A percentile compares a stretch with the other conserved stretches of the same genome.
Conservation (phyloP, 1,284 basidiomycete genomes). For the Agroathelia rolfsii region DNA sequence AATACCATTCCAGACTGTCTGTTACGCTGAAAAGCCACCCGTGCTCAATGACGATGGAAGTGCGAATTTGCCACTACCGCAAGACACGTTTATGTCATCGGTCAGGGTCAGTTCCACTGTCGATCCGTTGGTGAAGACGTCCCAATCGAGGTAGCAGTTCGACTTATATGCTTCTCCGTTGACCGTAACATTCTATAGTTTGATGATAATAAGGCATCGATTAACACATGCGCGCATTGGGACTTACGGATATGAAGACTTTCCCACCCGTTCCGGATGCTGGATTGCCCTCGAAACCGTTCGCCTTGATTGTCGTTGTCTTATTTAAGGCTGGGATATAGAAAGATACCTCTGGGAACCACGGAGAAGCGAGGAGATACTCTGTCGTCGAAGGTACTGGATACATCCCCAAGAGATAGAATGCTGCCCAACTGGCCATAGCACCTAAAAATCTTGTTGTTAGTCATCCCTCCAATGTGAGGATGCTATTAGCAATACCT, state of each 20-base stretch:
- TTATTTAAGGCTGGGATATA: slow-evolving; percentile 45
- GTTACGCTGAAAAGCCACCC: slow-evolving; percentile 27
- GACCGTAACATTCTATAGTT: slow-evolving; percentile 40
- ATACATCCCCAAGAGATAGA: slow-evolving; percentile 51
- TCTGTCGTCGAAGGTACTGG: slow-evolving; percentile 52
- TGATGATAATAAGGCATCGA: too few species aligned
- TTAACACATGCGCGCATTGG: not conserved
- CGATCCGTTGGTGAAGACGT: slow-evolving; percentile 41
- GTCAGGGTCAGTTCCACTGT: slow-evolving; percentile 41
- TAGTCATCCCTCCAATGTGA: too few species aligned
- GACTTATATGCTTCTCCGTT: slow-evolving; percentile 47
- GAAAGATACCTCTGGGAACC: slow-evolving; percentile 50
- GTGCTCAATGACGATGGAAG: slow-evolving; percentile 54
- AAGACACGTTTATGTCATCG: slow-evolving; percentile 37
- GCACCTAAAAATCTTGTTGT: too few species aligned
- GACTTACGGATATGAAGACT: slow-evolving; percentile 45
- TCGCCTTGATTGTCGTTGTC: slow-evolving; percentile 44
- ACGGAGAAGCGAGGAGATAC: slow-evolving; percentile 50
- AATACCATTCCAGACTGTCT: too few species aligned
- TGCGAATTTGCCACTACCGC: slow-evolving; percentile 33
- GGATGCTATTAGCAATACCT: too few species aligned
- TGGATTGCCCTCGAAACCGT: slow-evolving; percentile 45
- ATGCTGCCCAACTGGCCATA: slow-evolving; percentile 59
- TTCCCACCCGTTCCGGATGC: slow-evolving; percentile 36
- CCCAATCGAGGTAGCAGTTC: slow-evolving; percentile 54